Base-by-base conservation (phyloP, 2,329 filamentous ascomycete species). In the Camptophora hylomeconis region DNA sequence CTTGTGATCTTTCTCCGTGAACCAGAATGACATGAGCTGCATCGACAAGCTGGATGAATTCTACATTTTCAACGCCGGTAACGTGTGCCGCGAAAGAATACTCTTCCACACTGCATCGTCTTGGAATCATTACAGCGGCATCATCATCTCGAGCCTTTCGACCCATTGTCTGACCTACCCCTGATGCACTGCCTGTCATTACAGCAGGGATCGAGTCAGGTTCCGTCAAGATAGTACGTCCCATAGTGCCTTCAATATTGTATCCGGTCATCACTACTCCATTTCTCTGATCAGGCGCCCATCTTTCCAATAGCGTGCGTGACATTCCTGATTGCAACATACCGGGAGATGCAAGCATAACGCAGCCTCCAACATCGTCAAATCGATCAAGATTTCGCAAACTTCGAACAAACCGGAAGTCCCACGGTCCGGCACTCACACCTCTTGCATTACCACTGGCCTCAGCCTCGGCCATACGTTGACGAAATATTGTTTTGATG, bases 261-360 rank as follows among this genome's bases (percentile, higher is more conserved):
- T 98, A 98, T 50, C 89, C 89, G 0, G 89, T 98, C 54, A 98
- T 93, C 45, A 98, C 80, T 23, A 98, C 83, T n/a, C 87, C 89
- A 48, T 98, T 98, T 53, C 89, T 86, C 39, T 89, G 80, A 55
- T 82, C 92, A 1, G 89, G 89, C 2, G 87, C 87, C 89, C 89
- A 98, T 45, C 87, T 65, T 60, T 98, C 89, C 4, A 98, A 68
- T 7, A 98, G 63, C 51, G 94, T 83, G 51, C 89, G 69, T 46
- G 84, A 93, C 11, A 93, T 87, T 28, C 89, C 89, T 33, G 87
- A 95, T 51, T 98, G 87, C 44, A 98, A 65, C 89, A 98, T 95
- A 74, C 89, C 89, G 1, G 89, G 89, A 45, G 81, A 92, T 4
- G 89, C 89, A 30, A 98, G 73, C 82, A 98, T 95, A 30, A 98